These are phyloP conservation scores for Steccherinum ochraceum DNA, from an alignment of 768 basidiomycete genomes.

Conservation along the genomic window DNA sequence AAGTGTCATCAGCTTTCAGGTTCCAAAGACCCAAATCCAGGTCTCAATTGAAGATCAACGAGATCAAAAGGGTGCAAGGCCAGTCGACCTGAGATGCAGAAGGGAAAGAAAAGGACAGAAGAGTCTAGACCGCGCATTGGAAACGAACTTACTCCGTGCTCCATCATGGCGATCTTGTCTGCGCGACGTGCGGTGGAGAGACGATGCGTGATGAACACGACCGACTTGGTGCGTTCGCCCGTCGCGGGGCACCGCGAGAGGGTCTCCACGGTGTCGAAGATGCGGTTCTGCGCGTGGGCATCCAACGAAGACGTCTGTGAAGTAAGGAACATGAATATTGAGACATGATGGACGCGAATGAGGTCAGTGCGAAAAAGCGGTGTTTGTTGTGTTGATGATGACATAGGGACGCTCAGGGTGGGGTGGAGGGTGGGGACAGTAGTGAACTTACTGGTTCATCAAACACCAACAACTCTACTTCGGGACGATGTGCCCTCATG, in stretches of 20 bases:
- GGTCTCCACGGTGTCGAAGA: slow-evolving; percentile 69
- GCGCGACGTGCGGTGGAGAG: slow-evolving; percentile 76
- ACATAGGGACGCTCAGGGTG: neutral
- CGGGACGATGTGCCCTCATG: slow-evolving; percentile 71
- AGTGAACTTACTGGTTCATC: slow-evolving; percentile 69
- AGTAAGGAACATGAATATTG: no score
- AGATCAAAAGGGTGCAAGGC: no score
- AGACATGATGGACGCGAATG: neutral
- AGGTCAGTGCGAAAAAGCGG: neutral
- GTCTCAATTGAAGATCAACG: no score
- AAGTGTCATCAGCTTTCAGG: slow-evolving; percentile 6
- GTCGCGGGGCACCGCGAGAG: slow-evolving; percentile 47
- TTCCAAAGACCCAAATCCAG: neutral
- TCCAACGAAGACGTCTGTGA: slow-evolving; percentile 72
- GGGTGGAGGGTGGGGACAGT: neutral
- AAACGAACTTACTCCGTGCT: slow-evolving; percentile 47
- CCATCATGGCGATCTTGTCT: slow-evolving; percentile 86
- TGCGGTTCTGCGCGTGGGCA: slow-evolving; percentile 70
- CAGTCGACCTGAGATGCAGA: no score
- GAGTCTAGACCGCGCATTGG: neutral
- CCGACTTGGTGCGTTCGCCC: slow-evolving; percentile 59
- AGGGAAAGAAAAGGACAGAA: slow-evolving; percentile 1
- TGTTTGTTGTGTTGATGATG: no score
- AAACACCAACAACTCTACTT: slow-evolving; percentile 74
- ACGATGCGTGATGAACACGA: slow-evolving; percentile 81